phyloP scores from a whole-genome alignment of 129 eudicot genomes.

The Calendula officinalis region DNA sequence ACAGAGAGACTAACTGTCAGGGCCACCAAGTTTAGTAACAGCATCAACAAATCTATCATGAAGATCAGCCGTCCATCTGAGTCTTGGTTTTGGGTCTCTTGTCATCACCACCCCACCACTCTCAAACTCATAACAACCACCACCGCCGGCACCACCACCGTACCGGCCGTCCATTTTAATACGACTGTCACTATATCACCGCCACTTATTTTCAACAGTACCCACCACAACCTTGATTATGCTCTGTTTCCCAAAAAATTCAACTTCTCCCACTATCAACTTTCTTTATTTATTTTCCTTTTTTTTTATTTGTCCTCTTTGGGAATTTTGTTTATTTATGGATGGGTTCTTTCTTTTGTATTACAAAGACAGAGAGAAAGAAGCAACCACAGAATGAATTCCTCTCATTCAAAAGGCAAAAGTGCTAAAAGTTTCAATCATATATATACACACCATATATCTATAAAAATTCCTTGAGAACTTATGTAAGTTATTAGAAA shows the following conservation, averaged over 20 bases:
- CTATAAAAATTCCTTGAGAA: slow-evolving; percentile 33
- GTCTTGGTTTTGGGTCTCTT: slow-evolving; percentile 90
- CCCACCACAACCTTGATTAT: slow-evolving; percentile 23
- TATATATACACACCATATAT: background rate
- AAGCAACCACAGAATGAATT: slow-evolving; percentile 18
- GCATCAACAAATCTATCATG: slow-evolving; percentile 95
- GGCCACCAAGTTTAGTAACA: slow-evolving; percentile 95
- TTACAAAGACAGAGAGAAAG: slow-evolving; percentile 49
- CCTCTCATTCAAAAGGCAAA: too few relatives aligned
- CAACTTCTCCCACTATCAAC: slow-evolving; percentile 44
- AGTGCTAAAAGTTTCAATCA: too few relatives aligned
- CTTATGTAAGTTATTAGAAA: slow-evolving; percentile 27
- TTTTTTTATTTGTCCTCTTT: slow-evolving; percentile 26
- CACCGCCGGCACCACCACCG: slow-evolving; percentile 35
- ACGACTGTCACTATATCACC: slow-evolving; percentile 30
- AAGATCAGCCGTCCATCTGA: slow-evolving; percentile 94
- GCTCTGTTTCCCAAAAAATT: slow-evolving; percentile 25
- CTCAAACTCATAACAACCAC: slow-evolving; percentile 46
- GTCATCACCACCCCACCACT: slow-evolving; percentile 87
- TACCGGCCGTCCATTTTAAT: slow-evolving; percentile 49
- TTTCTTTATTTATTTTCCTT: slow-evolving; percentile 27
- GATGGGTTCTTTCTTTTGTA: slow-evolving; percentile 46
- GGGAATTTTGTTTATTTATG: slow-evolving; percentile 41
- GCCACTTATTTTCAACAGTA: slow-evolving; percentile 25
- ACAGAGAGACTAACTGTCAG: slow-evolving; percentile 67